Evolutionary conservation across 352 stramenopile genomes (phyloP), one percentile per base, ranked within the genome.

Genomic region (Aphanomyces invadans): DNA sequence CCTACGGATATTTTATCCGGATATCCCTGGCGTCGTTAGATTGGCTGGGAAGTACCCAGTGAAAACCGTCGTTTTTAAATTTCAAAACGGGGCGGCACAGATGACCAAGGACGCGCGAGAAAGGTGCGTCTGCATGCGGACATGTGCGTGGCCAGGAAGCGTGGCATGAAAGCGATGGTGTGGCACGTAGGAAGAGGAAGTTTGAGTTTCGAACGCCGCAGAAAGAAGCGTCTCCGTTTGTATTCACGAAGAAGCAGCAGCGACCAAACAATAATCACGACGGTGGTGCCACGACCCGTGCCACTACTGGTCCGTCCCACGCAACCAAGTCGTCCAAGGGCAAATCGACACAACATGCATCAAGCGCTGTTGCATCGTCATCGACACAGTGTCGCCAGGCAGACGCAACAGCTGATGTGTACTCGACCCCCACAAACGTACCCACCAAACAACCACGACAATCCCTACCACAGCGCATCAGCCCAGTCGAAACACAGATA

Each of bases 141-240:
- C n/a, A n/a, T n/a, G n/a, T n/a, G n/a, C n/a, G n/a, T n/a, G n/a
- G n/a, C n/a, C n/a, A n/a, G n/a, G n/a, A n/a, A n/a, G n/a, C n/a
- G n/a, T n/a, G n/a, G n/a, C n/a, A n/a, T n/a, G n/a, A n/a, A n/a
- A n/a, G n/a, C n/a, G n/a, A n/a, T n/a, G n/a, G n/a, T n/a, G n/a
- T n/a, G n/a, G n/a, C 15, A 42, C 46, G 17, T 66, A 66, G 59
- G 46, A 66, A 66, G 59, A 23, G 59, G n/a, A 44, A 44, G 11
- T 66, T 66, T 31, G 59, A 53, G 21, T 66, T 66, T 39, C 45
- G 44, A 28, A 66, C 59, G 29, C 59, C 59, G 21, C 59, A 66
- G 36, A 66, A 66, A 29, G 9, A 53, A 23, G 59, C 59, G 19
- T 66, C 59, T 5, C 59, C 59, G 11, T 66, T 66, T 57, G 19